Evolutionary conservation across 805 yeast genomes (phyloP).

Genomic region (Candida suzukii): DNA sequence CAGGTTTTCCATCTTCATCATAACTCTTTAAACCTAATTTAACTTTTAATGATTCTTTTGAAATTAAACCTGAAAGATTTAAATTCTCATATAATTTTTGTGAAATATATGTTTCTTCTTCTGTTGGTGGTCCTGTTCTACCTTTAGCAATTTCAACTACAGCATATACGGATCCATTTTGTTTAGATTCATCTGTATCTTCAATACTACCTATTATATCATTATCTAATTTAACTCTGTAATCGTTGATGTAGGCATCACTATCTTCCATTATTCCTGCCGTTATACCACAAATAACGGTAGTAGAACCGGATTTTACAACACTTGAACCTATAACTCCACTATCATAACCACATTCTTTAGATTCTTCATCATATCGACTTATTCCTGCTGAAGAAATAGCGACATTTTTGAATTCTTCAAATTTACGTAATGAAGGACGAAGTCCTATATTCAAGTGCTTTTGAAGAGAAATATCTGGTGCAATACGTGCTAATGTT

Average conservation of each 20-base stretch:
- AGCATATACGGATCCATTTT: constrained; percentile 50
- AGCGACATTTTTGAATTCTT: constrained; percentile 60
- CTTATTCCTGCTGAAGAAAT: constrained; percentile 32
- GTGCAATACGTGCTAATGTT: constrained; percentile 76
- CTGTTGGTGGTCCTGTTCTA: constrained; percentile 71
- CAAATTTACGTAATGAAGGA: constrained; percentile 63
- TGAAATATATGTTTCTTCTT: constrained; percentile 73
- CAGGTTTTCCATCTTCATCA: constrained; percentile 41
- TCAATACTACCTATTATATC: constrained; percentile 25
- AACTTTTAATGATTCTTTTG: constrained; percentile 46
- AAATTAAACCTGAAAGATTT: constrained; percentile 47
- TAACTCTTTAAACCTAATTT: constrained; percentile 40
- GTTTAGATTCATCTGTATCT: constrained; percentile 16
- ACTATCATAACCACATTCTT: too few relatives aligned
- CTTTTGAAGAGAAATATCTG: constrained; percentile 74
- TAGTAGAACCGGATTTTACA: constrained; percentile 63
- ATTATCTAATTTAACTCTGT: constrained; percentile 30
- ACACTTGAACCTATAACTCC: constrained; percentile 60
- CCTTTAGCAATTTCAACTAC: constrained; percentile 75
- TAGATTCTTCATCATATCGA: constrained; percentile 23
- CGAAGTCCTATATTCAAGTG: constrained; percentile 71
- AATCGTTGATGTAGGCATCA: constrained; percentile 34
- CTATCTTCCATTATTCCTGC: constrained; percentile 59
- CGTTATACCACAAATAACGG: constrained; percentile 63
- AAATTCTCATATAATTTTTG: constrained; percentile 59